A percentile compares a stretch with the other conserved stretches of the same genome.
Evolutionary conservation across 371 early-diverging fungal genomes (phyloP).

Genomic region (Mortierella sp.): DNA sequence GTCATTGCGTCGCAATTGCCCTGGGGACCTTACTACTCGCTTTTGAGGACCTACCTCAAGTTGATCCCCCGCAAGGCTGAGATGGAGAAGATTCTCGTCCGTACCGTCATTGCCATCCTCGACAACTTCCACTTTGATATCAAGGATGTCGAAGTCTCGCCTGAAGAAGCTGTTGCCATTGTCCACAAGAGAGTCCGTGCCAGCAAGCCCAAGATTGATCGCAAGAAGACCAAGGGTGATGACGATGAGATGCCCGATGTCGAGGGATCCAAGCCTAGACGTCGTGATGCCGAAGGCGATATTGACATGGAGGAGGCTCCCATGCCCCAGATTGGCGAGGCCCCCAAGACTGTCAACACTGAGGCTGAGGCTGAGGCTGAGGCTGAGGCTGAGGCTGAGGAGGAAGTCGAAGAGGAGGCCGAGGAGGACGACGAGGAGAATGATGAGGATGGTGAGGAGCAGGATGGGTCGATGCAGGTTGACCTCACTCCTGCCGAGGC

Average conservation of each 20-base stretch:
- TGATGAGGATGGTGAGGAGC: constrained; percentile 46
- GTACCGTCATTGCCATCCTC: constrained; percentile 83
- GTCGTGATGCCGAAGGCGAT: constrained; percentile 54
- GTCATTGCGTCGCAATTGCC: constrained; percentile 75
- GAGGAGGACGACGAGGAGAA: constrained; percentile 60
- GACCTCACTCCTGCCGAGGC: constrained; percentile 39
- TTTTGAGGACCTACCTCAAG: constrained; percentile 79
- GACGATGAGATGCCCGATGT: constrained; percentile 50
- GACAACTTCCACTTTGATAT: constrained; percentile 94
- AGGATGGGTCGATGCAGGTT: constrained; percentile 47
- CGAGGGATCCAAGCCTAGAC: constrained; percentile 44
- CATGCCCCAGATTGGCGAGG: constrained; percentile 28
- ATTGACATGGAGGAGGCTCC: constrained; percentile 62
- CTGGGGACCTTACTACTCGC: constrained; percentile 88
- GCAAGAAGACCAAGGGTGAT: constrained; percentile 23
- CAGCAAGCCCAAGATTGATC: constrained; percentile 26
- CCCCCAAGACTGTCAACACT: constrained; percentile 47
- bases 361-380: constrained; percentile 50
- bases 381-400: constrained; percentile 42
- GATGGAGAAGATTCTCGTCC: constrained; percentile 83
- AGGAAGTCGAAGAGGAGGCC: constrained; percentile 45
- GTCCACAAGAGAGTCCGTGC: constrained; percentile 35
- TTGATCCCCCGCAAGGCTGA: constrained; percentile 73
- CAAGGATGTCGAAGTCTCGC: constrained; percentile 63
- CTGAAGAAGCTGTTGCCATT: constrained; percentile 43